Percentiles rank a stretch among this genome's conserved stretches.
Conservation (phyloP, 441 rosid genomes). For the Erodium texanum region DNA sequence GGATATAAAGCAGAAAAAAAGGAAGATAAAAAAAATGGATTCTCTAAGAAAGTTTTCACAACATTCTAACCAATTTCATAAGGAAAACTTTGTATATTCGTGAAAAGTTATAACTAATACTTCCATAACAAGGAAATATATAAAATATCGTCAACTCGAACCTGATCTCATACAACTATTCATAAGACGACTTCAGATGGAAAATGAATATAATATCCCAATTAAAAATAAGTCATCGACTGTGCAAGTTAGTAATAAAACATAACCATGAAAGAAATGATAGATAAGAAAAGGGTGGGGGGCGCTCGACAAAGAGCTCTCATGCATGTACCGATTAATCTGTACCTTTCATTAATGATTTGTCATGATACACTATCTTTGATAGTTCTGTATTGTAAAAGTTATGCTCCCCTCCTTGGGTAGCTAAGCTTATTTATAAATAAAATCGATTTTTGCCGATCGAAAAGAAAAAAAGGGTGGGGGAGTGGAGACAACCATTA, state of each 20-base stretch:
- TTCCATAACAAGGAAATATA: neutral
- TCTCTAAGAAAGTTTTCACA: neutral
- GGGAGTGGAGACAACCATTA: neutral
- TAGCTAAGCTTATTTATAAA: no score
- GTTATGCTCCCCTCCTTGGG: no score
- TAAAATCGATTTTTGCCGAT: no score
- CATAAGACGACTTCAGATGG: neutral
- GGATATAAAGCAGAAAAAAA: neutral
- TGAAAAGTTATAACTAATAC: neutral
- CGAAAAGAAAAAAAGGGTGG: neutral
- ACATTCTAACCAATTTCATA: neutral
- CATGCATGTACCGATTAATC: no score
- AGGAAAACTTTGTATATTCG: neutral
- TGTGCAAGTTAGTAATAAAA: neutral
- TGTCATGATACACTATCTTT: no score
- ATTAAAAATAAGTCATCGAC: neutral
- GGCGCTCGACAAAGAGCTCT: no score
- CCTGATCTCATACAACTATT: neutral
- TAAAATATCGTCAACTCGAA: neutral
- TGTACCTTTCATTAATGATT: no score
- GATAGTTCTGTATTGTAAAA: no score
- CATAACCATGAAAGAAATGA: neutral
- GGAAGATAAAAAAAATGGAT: neutral
- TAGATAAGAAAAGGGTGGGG: neutral
- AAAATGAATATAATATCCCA: neutral